Evolutionary conservation across 2,329 filamentous ascomycete genomes (phyloP).

Genomic region (Cordyceps sp.): DNA sequence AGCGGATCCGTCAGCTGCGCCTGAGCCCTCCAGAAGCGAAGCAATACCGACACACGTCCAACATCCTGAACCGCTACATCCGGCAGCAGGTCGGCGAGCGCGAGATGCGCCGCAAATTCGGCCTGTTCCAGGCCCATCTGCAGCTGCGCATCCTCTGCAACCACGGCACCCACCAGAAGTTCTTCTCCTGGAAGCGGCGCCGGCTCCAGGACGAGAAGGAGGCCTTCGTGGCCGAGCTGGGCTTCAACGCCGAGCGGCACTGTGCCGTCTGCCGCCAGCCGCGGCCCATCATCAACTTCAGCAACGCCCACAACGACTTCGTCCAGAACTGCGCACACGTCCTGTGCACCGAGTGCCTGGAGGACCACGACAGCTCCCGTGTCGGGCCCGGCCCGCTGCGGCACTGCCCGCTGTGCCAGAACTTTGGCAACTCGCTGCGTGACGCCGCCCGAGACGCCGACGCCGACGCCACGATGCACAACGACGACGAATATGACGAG

Average conservation of each 20-base stretch:
- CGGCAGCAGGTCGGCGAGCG: background rate
- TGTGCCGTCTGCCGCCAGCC: background rate
- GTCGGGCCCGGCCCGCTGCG: no score
- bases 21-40: background rate
- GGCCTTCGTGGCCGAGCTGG: background rate
- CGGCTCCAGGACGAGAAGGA: background rate
- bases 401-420: background rate
- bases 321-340: background rate
- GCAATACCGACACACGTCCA: background rate
- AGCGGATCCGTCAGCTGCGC: background rate
- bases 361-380: background rate
- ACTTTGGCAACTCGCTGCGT: background rate
- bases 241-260: background rate
- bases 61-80: background rate
- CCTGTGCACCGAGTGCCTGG: background rate
- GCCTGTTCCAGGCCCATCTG: background rate
- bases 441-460: no score
- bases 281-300: background rate
- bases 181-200: background rate
- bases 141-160: background rate
- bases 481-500: background rate
- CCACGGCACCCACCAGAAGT: background rate
- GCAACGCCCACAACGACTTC: background rate
- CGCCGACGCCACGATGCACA: background rate
- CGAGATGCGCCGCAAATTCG: background rate